Conservation (phyloP, 441 rosid genomes). For the Gossypium lobatum region DNA sequence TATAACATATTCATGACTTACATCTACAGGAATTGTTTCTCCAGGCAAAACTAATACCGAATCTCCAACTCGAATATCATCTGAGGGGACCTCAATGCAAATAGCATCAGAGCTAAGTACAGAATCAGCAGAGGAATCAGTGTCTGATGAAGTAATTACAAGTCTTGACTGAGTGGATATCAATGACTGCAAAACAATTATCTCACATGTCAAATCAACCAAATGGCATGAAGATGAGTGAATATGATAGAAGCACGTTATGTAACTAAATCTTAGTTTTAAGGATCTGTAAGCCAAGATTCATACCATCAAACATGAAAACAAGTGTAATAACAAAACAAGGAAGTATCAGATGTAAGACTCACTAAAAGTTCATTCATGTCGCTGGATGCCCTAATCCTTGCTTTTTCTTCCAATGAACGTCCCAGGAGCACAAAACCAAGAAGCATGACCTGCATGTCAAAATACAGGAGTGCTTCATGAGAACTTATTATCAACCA, state of each 20-base stretch:
- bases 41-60: constrained; percentile 81
- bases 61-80: constrained; percentile 88
- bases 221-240: not conserved
- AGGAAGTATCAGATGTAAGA: constrained; percentile 9
- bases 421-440: constrained; percentile 95
- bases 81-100: constrained; percentile 75
- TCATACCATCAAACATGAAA: not conserved
- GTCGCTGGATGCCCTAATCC: constrained; percentile 79
- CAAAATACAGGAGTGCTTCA: constrained; percentile 47
- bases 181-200: constrained; percentile 62
- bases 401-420: constrained; percentile 87
- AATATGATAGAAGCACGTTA: not conserved
- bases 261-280: not conserved
- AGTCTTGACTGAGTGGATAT: constrained; percentile 83
- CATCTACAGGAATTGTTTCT: constrained; percentile 91
- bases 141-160: constrained; percentile 70
- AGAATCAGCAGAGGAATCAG: constrained; percentile 42
- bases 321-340: constrained; percentile 6
- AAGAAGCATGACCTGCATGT: constrained; percentile 98
- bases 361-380: constrained; percentile 95
- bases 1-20: constrained; percentile 33
- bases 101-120: constrained; percentile 80
- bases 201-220: constrained; percentile 18
- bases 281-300: not conserved
- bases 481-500: constrained; percentile 31